Evolutionary conservation across 2,329 filamentous ascomycete genomes (phyloP), one percentile per base, ranked within the genome.

Genomic region (Stagonosporopsis cucurbitacearum): DNA sequence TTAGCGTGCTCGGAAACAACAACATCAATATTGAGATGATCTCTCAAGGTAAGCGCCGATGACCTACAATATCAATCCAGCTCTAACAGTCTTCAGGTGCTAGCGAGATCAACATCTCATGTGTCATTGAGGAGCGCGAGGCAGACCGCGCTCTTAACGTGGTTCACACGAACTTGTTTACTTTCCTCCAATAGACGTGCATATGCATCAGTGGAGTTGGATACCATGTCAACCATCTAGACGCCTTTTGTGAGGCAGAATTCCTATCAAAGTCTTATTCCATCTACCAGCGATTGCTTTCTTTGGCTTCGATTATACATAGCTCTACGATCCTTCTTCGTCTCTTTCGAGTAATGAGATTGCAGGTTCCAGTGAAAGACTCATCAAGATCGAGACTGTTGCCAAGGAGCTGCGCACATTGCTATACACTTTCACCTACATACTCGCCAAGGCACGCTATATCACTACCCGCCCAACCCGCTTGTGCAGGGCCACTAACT

Each of bases 11-110:
- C 17, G 95, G 95, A 39, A 91, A 97, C 73, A 90, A 96, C 74
- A 90, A 91, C 67, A 88, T 99, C 72, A 99, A 99, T 75, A 92
- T 99, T 66, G 95, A 99, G 79, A 99, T 99, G 95, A 99, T 99
- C 65, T 96, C 92, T 22, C 95, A 99, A 80, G 95, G 95, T 94
- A 82, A 70, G 82, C 66, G 22, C 6, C n/a, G 11, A 4, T 7
- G 9, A 8, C 11, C 15, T 4, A n/a, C 15, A 2, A 25, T 37
- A 32, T 6, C 26, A 30, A 6, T 12, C 1, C 9, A 26, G 2
- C n/a, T 6, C 53, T 56, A 40, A 56, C 42, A 44, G 4, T 7
- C 7, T 12, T n/a, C 51, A 96, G 92, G 93, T 69, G 95, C 95
- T 23, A 97, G 93, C 74, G 95, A 99, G 81, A 99, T 99, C 78